Conservation (phyloP, 2,329 filamentous ascomycete genomes). For the Neophaeococcomyces aloes region DNA sequence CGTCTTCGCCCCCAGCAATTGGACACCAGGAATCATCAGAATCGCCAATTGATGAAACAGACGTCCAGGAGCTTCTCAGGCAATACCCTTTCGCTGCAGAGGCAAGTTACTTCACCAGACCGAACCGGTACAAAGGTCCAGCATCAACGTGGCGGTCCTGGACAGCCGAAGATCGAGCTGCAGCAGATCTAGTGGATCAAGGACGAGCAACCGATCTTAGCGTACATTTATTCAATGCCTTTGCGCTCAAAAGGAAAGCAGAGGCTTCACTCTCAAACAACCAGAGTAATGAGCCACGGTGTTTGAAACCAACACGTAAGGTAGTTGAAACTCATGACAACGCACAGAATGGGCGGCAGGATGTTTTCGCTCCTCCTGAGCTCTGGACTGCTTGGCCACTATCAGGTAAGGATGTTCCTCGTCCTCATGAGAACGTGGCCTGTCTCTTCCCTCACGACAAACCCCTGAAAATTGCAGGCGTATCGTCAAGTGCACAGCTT, state of each 20-base stretch:
- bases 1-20: too few species aligned
- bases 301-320: not conserved
- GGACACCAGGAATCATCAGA: too few species aligned
- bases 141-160: slow-evolving; percentile 69
- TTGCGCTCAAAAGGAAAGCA: slow-evolving; percentile 51
- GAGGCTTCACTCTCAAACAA: not conserved
- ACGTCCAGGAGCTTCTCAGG: slow-evolving; percentile 1
- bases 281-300: slow-evolving; percentile 6
- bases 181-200: slow-evolving; percentile 54
- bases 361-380: slow-evolving; percentile 38
- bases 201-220: slow-evolving; percentile 57
- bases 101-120: slow-evolving; percentile 34
- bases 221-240: slow-evolving; percentile 69
- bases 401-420: slow-evolving; percentile 50
- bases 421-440: slow-evolving; percentile 29
- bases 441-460: slow-evolving; percentile 37
- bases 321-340: slow-evolving; percentile 8
- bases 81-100: slow-evolving; percentile 7
- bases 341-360: slow-evolving; percentile 20
- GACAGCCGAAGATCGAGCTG: slow-evolving; percentile 70
- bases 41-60: too few species aligned
- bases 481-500: slow-evolving; percentile 49
- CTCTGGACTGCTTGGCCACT: slow-evolving; percentile 83
- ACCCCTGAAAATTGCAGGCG: slow-evolving; percentile 41
- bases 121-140: slow-evolving; percentile 63